Evolutionary conservation across 495 filamentous ascomycete species (phyloP), one percentile per base, ranked within the genome.

Genomic region (Tuber magnatum): DNA sequence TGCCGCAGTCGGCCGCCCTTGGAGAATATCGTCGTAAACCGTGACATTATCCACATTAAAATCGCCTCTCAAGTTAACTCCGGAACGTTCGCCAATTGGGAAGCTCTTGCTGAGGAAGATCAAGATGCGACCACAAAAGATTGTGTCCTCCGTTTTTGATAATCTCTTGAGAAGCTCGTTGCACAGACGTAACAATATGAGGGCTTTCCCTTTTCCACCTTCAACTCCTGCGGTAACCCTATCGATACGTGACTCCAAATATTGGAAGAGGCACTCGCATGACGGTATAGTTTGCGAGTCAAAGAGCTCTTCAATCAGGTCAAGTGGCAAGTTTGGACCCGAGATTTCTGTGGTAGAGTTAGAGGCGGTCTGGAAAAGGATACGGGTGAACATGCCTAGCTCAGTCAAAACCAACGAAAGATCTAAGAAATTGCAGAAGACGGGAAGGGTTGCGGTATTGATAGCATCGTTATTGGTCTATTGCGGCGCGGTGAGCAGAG

Each of bases 101-200:
- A 98, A 97, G 83, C 92, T 96, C 83, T 98, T 95, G 83, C 97
- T 98, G 74, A 98, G 89, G 81, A 97, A 99, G 77, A 99, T 97
- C 82, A 97, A 97, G 35, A 99, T 94, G 68, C 94, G 88, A 48
- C 95, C 95, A 83, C 94, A 97, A 83, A 99, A 99, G 4, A 97
- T 94, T 0, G 96, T 93, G 84, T 99, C 96, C 81, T 97, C 93
- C 6, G 95, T 93, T 69, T 97, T 87, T 3, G 95, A 98, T 6
- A 99, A 86, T 73, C 95, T 88, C 70, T 95, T 90, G 14, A 98
- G 88, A 4, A 99, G 87, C 84, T 98, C 96, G 84, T 98, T 99
- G 86, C 96, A 98, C 35, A 92, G 91, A 80, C 95, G 88, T 5
- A 99, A 86, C 77, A 97, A 94, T 73, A 97, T 88, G 68, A 97